Evolutionary conservation across 257 asterid species (phyloP).

Genomic region (Nemophila menziesii): DNA sequence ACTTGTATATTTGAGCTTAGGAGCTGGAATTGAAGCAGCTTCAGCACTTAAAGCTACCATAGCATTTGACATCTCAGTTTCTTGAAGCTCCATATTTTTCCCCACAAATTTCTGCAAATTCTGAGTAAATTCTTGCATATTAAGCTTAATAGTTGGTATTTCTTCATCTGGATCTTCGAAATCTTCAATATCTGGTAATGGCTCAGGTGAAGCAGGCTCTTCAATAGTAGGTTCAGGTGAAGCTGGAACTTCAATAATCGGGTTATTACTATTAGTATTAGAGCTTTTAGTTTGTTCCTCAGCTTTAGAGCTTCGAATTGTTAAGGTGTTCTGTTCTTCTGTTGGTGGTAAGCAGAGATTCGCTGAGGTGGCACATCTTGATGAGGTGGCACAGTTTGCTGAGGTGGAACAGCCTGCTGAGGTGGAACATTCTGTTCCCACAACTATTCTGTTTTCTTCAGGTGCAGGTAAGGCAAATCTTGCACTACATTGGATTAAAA

Average conservation of each 20-base stretch:
- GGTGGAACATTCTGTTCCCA: too few species aligned
- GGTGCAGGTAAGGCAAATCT: constrained; percentile 92
- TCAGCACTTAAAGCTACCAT: constrained; percentile 70
- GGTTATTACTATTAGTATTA: constrained; percentile 33
- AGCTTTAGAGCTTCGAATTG: constrained; percentile 12
- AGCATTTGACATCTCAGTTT: constrained; percentile 68
- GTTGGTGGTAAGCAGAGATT: constrained; percentile 25
- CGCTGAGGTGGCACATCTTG: constrained; percentile 8
- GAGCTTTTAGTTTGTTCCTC: constrained; percentile 18
- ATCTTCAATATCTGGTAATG: constrained; percentile 60
- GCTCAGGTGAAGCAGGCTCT: constrained; percentile 70
- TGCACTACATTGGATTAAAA: constrained; percentile 45
- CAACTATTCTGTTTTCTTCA: constrained; percentile 52
- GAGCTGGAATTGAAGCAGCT: constrained; percentile 83
- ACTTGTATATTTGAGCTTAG: constrained; percentile 79
- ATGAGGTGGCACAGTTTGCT: too few species aligned
- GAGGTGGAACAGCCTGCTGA: constrained; percentile 13
- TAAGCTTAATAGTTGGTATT: constrained; percentile 80
- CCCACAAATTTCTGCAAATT: constrained; percentile 59
- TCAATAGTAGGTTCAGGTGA: constrained; percentile 35
- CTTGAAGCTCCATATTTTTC: constrained; percentile 50
- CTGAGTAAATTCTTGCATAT: constrained; percentile 68
- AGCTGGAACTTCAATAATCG: constrained; percentile 59
- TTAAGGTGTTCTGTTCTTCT: constrained; percentile 24
- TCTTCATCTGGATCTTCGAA: constrained; percentile 65